Evolutionary conservation across 73 alveolate genomes (phyloP).

Genomic region (Durusdinium trenchii): DNA sequence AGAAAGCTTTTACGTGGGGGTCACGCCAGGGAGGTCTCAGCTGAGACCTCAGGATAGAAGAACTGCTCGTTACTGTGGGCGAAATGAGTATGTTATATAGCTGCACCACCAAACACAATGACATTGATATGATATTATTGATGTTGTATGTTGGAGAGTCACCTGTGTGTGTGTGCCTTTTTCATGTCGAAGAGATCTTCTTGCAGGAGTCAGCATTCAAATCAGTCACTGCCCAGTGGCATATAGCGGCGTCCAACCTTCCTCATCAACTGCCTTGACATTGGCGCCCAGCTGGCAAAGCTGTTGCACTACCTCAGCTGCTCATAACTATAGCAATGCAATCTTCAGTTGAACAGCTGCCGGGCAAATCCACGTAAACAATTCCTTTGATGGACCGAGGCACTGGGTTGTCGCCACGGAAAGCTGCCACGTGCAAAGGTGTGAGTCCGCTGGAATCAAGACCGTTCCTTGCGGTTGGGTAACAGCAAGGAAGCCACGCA

Average conservation of each 20-base stretch:
- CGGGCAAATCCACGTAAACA: background rate
- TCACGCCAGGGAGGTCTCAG: too few relatives aligned
- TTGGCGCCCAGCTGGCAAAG: slow-evolving; percentile 50
- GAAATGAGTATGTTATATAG: too few relatives aligned
- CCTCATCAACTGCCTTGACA: slow-evolving; percentile 79
- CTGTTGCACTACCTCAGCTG: slow-evolving; percentile 53
- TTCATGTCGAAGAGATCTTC: too few relatives aligned
- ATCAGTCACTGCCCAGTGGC: slow-evolving; percentile 36
- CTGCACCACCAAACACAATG: too few relatives aligned
- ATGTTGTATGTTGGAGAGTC: too few relatives aligned
- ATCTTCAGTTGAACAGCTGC: background rate
- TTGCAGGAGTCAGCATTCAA: too few relatives aligned
- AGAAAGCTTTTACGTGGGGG: too few relatives aligned
- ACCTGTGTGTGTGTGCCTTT: too few relatives aligned
- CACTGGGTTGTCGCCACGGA: slow-evolving; percentile 61
- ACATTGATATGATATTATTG: too few relatives aligned
- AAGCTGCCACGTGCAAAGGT: slow-evolving; percentile 85
- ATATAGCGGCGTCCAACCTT: slow-evolving; percentile 84
- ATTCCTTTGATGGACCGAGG: background rate
- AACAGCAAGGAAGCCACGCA: too few relatives aligned
- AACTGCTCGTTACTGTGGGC: too few relatives aligned
- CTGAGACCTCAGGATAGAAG: too few relatives aligned
- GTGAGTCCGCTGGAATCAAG: slow-evolving; percentile 53
- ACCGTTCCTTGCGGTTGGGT: slow-evolving; percentile 64
- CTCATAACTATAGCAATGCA: background rate